Evolutionary conservation across 2,329 filamentous ascomycete genomes (phyloP), one percentile per base, ranked within the genome.

Genomic region (Nannizzia gypsea): DNA sequence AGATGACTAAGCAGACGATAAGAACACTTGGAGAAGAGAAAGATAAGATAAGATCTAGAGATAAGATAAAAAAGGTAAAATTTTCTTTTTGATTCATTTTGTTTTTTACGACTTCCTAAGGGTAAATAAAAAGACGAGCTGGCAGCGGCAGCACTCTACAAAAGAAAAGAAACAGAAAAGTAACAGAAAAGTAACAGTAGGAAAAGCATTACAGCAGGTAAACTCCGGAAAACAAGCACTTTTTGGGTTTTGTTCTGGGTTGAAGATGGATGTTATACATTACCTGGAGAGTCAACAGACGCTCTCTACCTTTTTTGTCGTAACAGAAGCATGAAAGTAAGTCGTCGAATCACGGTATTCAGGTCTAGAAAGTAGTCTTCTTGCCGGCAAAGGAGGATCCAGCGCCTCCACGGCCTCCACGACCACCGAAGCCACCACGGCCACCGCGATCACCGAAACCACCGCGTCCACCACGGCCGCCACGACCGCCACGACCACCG

Each of bases 301-400:
- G 48, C 48, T 52, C 48, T 52, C 48, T 52, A 52, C 48, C 48
- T 8, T 52, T 31, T n/a, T n/a, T n/a, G n/a, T n/a, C 22, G 22
- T 28, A 52, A 52, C 48, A 31, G 48, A 22, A 52, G 13, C 13
- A 28, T 28, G 22, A 28, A 36, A 36, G n/a, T 36, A 36, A 26
- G 26, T 2, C 22, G 20, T 24, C n/a, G 31, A n/a, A 36, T 36
- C 31, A 11, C 9, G 28, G 28, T 11, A 20, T 22, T 56, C 54
- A 36, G 36, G 3, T 69, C 69, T 77, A 78, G 73, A 89, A 89
- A 65, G 84, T 88, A 72, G 83, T 84, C 84, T 91, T 93, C 79
- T 84, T 87, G 75, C 89, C 90, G 75, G 83, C 79, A 79, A 87
- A 89, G 63, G 74, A 70, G 60, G 76, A 69, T 63, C 74, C 75